Evolutionary conservation across 768 basidiomycete genomes (phyloP).

Genomic region (Termitomyces sp.): DNA sequence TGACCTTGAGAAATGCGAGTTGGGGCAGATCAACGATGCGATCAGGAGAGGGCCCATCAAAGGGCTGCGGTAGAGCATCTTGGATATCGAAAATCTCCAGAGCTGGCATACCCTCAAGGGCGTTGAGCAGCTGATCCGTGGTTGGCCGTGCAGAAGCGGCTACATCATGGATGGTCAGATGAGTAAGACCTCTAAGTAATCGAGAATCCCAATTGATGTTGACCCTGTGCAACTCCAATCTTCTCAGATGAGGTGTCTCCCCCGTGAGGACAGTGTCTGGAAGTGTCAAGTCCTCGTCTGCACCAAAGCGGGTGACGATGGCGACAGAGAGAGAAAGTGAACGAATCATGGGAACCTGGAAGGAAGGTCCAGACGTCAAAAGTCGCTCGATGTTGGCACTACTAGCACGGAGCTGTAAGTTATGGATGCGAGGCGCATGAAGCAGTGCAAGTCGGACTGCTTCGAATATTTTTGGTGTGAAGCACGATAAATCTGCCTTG

Average conservation of each 20-base stretch:
- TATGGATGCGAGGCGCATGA: constrained; percentile 32
- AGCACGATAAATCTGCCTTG: constrained; percentile 24
- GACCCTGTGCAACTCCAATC: constrained; percentile 34
- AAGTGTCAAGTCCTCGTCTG: constrained; percentile 22
- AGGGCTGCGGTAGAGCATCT: constrained; percentile 30
- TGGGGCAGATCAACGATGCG: constrained; percentile 22
- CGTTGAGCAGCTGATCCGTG: constrained; percentile 29
- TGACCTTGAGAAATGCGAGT: constrained; percentile 22
- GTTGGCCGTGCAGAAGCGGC: constrained; percentile 26
- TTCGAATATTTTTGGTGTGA: constrained; percentile 26
- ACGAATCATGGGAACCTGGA: constrained; percentile 31
- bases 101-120: constrained; percentile 32
- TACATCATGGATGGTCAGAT: constrained; percentile 33
- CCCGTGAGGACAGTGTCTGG: constrained; percentile 29
- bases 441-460: constrained; percentile 29
- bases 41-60: constrained; percentile 8
- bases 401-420: constrained; percentile 29
- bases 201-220: constrained; percentile 35
- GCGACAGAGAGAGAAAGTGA: constrained; percentile 26
- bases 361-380: constrained; percentile 20
- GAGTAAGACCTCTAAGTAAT: constrained; percentile 33
- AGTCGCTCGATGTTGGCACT: constrained; percentile 26
- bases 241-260: constrained; percentile 32
- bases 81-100: constrained; percentile 35
- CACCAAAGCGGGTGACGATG: constrained; percentile 19